These are phyloP conservation scores for Chrysanthemum makinoi DNA, from an alignment of 129 eudicot genomes.

Conservation along the genomic window DNA sequence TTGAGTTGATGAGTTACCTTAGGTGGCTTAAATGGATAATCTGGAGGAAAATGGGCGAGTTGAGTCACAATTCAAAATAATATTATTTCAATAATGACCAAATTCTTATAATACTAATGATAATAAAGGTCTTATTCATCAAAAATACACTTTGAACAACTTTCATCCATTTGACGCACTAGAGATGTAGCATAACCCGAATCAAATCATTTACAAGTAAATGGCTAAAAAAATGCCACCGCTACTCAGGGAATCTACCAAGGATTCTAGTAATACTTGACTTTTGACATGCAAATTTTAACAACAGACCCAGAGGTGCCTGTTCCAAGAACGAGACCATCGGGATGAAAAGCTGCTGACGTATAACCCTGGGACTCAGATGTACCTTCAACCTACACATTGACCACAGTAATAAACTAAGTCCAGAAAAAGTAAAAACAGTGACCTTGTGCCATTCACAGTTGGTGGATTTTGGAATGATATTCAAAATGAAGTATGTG, in stretches of 20 bases:
- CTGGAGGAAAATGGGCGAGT: conserved; percentile 45
- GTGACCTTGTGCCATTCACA: no score
- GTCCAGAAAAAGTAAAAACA: no score
- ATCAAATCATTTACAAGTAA: no score
- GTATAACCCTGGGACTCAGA: conserved; percentile 80
- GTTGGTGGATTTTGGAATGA: no score
- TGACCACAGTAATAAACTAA: conserved; percentile 1
- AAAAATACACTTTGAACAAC: no score
- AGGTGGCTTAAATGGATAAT: conserved; percentile 68
- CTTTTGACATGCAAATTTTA: conserved; percentile 90
- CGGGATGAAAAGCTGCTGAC: conserved; percentile 98
- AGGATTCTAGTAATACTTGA: no score
- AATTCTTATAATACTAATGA: no score
- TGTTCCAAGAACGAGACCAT: conserved; percentile 96
- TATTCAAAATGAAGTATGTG: no score
- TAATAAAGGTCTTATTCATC: no score
- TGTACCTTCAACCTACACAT: conserved; percentile 71
- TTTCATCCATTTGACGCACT: background rate
- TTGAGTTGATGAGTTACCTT: conserved; percentile 34
- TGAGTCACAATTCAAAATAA: background rate
- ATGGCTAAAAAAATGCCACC: conserved; percentile 36
- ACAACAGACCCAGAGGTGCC: conserved; percentile 85
- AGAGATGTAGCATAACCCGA: no score
- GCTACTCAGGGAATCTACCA: no score
- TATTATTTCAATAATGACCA: no score